These are phyloP conservation scores for Marasmius oreades DNA, from an alignment of 1,284 basidiomycete genomes.

Conservation along the genomic window DNA sequence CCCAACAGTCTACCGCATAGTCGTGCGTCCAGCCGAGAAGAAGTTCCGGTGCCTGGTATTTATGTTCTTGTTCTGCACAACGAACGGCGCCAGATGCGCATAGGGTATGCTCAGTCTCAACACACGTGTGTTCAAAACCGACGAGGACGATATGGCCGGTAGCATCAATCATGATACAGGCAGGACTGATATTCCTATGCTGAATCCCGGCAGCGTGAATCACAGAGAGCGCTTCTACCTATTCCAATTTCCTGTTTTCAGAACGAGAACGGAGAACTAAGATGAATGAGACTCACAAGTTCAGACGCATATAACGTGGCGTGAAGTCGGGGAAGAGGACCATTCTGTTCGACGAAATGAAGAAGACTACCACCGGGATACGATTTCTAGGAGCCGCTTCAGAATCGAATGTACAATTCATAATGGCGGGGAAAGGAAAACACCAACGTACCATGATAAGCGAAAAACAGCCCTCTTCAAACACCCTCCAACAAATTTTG, in stretches of 20 bases:
- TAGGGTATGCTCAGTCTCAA: slow-evolving; percentile 8
- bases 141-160: slow-evolving; percentile 68
- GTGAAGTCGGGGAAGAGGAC: slow-evolving; percentile 50
- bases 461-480: slow-evolving; percentile 60
- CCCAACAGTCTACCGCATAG: slow-evolving; percentile 81
- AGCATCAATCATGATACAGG: slow-evolving; percentile 60
- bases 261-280: neutral
- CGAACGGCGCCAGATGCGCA: slow-evolving; percentile 13
- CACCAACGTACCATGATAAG: slow-evolving; percentile 42
- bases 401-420: neutral
- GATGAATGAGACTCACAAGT: slow-evolving; percentile 38
- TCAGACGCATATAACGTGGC: slow-evolving; percentile 68
- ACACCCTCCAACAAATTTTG: slow-evolving; percentile 61
- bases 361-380: slow-evolving; percentile 59
- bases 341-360: slow-evolving; percentile 56
- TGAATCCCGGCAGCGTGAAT: slow-evolving; percentile 51
- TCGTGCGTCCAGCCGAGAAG: slow-evolving; percentile 71
- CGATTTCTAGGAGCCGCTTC: slow-evolving; percentile 35
- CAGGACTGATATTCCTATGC: slow-evolving; percentile 53
- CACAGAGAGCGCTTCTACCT: slow-evolving; percentile 57
- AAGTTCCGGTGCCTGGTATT: slow-evolving; percentile 71
- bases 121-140: slow-evolving; percentile 55
- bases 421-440: too few relatives aligned
- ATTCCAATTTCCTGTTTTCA: neutral
- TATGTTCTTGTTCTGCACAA: slow-evolving; percentile 16